These are phyloP conservation scores for Colletotrichum melonis DNA, from an alignment of 2,329 filamentous ascomycete species.

Conservation along the genomic window DNA sequence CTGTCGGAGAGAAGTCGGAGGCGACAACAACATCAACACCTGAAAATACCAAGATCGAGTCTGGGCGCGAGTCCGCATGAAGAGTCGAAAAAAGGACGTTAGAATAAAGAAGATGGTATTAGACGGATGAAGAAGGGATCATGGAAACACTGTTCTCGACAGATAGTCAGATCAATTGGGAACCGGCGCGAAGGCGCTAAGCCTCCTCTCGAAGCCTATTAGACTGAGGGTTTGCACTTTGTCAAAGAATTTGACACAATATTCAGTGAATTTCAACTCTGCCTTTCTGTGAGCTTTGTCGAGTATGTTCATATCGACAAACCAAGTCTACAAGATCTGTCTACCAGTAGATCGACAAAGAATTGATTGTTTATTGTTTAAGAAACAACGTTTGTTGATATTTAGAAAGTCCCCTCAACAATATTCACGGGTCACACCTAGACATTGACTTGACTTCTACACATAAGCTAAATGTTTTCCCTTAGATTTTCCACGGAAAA, in stretches of 20 bases:
- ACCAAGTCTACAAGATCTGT: no score
- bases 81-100: no score
- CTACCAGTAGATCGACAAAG: no score
- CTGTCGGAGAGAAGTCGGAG: constrained; percentile 38
- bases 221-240: background rate
- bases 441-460: background rate
- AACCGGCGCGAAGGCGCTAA: background rate
- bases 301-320: background rate
- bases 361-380: background rate
- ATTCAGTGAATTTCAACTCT: background rate
- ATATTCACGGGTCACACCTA: background rate
- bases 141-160: background rate
- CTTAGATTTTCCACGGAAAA: no score
- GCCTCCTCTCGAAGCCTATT: background rate
- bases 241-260: background rate
- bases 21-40: constrained; percentile 18
- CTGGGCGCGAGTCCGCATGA: constrained; percentile 19
- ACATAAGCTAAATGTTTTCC: no score
- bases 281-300: background rate
- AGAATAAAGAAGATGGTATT: background rate
- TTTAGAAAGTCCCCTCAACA: background rate
- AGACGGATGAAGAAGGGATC: background rate
- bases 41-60: constrained; percentile 29
- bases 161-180: background rate
- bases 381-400: background rate